Evolutionary conservation across 805 yeast genomes (phyloP).

Genomic region (Ogataea paraovalis): DNA sequence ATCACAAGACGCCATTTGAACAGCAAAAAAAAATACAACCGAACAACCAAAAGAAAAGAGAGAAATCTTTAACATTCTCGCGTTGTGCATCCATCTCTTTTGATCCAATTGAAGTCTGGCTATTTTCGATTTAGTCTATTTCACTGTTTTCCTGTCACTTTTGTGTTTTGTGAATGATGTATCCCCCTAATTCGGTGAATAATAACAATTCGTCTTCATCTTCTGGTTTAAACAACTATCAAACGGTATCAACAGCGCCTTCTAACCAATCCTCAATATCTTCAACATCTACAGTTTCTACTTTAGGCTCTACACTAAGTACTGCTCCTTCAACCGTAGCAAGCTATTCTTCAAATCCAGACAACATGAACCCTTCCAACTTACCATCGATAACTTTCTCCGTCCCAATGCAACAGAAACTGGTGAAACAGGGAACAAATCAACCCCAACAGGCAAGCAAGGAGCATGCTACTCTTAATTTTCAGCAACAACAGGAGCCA

Average conservation of each 20-base stretch:
- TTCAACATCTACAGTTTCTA: neutral
- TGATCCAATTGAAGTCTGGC: neutral
- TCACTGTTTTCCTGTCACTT: neutral
- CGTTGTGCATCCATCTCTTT: neutral
- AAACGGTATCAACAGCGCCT: neutral
- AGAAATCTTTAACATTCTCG: too few relatives aligned
- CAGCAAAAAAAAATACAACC: too few relatives aligned
- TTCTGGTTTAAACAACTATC: neutral
- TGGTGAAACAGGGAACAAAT: neutral
- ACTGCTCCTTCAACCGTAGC: neutral
- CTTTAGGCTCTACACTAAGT: neutral
- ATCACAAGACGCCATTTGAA: too few relatives aligned
- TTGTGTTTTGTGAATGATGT: neutral
- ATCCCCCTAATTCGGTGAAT: neutral
- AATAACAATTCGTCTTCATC: neutral
- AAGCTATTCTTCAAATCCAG: neutral
- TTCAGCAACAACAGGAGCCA: neutral
- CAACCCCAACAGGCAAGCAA: neutral
- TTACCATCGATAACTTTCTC: neutral
- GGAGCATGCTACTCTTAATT: neutral
- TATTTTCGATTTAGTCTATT: neutral
- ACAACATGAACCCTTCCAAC: neutral
- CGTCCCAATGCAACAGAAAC: neutral
- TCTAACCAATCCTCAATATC: constrained; percentile 1
- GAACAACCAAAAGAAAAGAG: too few relatives aligned